Evolutionary conservation across 2,329 filamentous ascomycete species (phyloP), one percentile per base, ranked within the genome.

Genomic region (Diplodia intermedia): DNA sequence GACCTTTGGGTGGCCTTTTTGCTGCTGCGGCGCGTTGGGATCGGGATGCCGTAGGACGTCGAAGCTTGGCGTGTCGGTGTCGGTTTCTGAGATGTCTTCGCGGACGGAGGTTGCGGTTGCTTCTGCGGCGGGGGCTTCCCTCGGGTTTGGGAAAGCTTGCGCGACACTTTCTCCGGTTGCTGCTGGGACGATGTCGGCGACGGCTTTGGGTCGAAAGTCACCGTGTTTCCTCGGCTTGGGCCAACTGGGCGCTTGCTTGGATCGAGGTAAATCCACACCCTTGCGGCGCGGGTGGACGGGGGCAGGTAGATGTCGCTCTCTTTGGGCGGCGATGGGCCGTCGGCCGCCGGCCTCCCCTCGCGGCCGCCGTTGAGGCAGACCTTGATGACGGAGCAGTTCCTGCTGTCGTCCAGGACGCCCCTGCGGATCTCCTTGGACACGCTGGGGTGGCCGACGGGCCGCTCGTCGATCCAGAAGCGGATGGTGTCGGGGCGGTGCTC

Each of bases 231-330:
- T 14, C 26, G 43, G 18, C 33, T 14, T 20, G 11, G 23, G 11
- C 4, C 11, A n/a, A 26, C 31, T 18, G n/a, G 43, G 15, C 5
- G 11, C 23, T 52, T 36, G 29, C 11, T 38, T 3, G 60, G 60
- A 29, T 63, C 60, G 9, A 63, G 60, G 31, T 63, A 63, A 31
- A 63, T 63, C 60, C 60, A 63, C 12, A 63, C 60, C 29, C 60
- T 52, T 15, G 60, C 23, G 8, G 60, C n/a, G 40, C 31, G 60
- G 3, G 7, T 15, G 2, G 43, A 63, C 1, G 60, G 60, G 14
- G 60, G 60, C 7, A 63, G 60, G 11, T 63, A 63, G 47, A 63
- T 63, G 43, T 63, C 47, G 18, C 43, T 38, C 12, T 52, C 60
- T 14, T 31, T 52, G 12, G 31, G 11, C 14, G 47, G 3, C n/a